phyloP scores from a whole-genome alignment of 2,329 filamentous ascomycete genomes.

The Fusarium sp. region DNA sequence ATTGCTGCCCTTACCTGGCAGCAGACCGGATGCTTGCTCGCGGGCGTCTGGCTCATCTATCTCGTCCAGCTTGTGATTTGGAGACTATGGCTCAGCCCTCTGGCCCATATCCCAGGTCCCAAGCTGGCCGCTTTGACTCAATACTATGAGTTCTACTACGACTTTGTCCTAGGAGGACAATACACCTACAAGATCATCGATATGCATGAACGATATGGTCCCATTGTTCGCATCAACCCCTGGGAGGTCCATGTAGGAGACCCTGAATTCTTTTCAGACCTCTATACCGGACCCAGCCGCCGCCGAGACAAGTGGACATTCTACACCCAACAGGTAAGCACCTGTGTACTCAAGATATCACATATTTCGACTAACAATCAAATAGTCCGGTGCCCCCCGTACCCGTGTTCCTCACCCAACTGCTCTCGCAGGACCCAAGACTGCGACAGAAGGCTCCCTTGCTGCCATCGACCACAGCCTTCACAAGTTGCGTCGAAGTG shows the following conservation, averaged over 20 bases:
- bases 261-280: slow-evolving; percentile 51
- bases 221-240: slow-evolving; percentile 52
- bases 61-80: slow-evolving; percentile 42
- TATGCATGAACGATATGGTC: slow-evolving; percentile 54
- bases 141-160: slow-evolving; percentile 56
- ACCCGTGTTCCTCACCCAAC: slow-evolving; percentile 32
- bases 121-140: slow-evolving; percentile 51
- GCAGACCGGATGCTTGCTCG: slow-evolving; percentile 38
- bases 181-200: slow-evolving; percentile 54
- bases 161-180: slow-evolving; percentile 52
- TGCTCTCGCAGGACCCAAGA: slow-evolving; percentile 22
- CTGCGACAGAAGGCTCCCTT: slow-evolving; percentile 45
- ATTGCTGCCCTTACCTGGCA: slow-evolving; percentile 38
- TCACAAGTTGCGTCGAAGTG: slow-evolving; percentile 47
- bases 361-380: slow-evolving; percentile 18
- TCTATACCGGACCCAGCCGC: slow-evolving; percentile 47
- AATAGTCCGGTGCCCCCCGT: slow-evolving; percentile 48
- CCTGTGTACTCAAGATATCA: neutral
- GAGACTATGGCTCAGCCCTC: slow-evolving; percentile 51
- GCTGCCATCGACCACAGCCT: slow-evolving; percentile 49
- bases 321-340: slow-evolving; percentile 48
- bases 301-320: slow-evolving; percentile 49
- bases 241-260: slow-evolving; percentile 53
- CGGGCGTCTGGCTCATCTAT: slow-evolving; percentile 44
- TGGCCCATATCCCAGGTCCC: slow-evolving; percentile 52